Conservation (phyloP, 2,329 filamentous ascomycete genomes). For the Mycosphaerella sp. region DNA sequence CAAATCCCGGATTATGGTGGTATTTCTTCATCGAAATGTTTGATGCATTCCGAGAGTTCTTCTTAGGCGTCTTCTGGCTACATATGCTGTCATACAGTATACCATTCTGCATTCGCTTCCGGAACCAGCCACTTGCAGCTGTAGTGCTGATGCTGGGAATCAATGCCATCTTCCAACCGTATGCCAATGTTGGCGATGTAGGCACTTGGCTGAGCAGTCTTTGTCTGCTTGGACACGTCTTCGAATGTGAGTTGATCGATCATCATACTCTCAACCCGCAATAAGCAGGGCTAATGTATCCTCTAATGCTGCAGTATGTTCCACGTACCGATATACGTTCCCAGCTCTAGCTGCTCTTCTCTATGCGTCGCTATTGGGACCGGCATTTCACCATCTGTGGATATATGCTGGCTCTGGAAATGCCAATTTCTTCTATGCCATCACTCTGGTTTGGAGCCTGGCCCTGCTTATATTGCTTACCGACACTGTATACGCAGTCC, state of each 20-base stretch:
- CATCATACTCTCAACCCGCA: neutral
- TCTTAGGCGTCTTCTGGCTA: constrained; percentile 96
- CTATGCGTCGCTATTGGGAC: constrained; percentile 82
- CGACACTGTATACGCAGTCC: constrained; percentile 78
- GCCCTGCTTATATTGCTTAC: constrained; percentile 81
- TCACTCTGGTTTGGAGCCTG: constrained; percentile 96
- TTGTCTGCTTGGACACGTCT: constrained; percentile 82
- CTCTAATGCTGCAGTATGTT: constrained; percentile 55
- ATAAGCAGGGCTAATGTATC: constrained; percentile 1
- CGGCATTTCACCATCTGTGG: constrained; percentile 95
- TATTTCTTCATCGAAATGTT: constrained; percentile 99
- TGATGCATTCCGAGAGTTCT: constrained; percentile 94
- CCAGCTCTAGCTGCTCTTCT: constrained; percentile 74
- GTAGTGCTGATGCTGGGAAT: constrained; percentile 79
- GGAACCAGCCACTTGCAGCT: constrained; percentile 79
- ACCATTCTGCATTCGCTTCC: constrained; percentile 74
- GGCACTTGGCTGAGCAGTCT: constrained; percentile 78
- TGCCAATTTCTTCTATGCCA: constrained; percentile 99
- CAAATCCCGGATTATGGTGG: constrained; percentile 97
- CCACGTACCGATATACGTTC: constrained; percentile 68
- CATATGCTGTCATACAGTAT: constrained; percentile 87
- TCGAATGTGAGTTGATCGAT: constrained; percentile 57
- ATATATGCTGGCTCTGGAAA: constrained; percentile 97
- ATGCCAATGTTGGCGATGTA: constrained; percentile 86
- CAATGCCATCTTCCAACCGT: constrained; percentile 94